Conservation (phyloP, 805 yeast genomes). For the Hanseniaspora taiwanica region DNA sequence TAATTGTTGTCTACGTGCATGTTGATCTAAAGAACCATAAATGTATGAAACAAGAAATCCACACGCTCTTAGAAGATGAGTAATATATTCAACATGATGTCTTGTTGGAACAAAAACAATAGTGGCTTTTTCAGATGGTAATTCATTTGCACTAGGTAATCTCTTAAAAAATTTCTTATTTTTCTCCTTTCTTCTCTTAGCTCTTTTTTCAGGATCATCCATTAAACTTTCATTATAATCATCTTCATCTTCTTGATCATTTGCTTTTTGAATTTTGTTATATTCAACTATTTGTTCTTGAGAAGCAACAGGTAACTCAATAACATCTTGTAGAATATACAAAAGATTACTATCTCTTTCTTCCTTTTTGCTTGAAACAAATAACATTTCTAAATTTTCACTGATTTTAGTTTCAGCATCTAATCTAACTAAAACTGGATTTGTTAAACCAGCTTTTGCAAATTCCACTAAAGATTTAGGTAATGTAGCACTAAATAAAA, state of each 20-base stretch:
- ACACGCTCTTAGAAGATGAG: conserved; percentile 52
- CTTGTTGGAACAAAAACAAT: conserved; percentile 92
- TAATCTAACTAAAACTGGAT: conserved; percentile 83
- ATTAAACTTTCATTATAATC: conserved; percentile 38
- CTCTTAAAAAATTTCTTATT: conserved; percentile 29
- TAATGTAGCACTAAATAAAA: conserved; percentile 87
- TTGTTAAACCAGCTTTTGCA: conserved; percentile 90
- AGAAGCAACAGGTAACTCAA: conserved; percentile 72
- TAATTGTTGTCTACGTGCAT: conserved; percentile 82
- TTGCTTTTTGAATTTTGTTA: conserved; percentile 35
- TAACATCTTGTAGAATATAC: conserved; percentile 66
- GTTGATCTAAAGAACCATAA: conserved; percentile 90
- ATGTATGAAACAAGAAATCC: conserved; percentile 84
- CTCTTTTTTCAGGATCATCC: conserved; percentile 25
- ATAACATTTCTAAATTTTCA: conserved; percentile 83
- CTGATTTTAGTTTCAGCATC: conserved; percentile 89
- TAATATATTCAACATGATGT: conserved; percentile 91
- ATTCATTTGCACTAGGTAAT: conserved; percentile 65
- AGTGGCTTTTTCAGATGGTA: conserved; percentile 79
- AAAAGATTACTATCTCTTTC: conserved; percentile 86
- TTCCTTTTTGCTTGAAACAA: conserved; percentile 61
- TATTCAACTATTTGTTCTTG: conserved; percentile 37
- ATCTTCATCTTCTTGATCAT: conserved; percentile 35
- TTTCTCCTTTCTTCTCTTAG: conserved; percentile 15
- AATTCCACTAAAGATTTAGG: conserved; percentile 89